Evolutionary conservation across 148 eudicot genomes (phyloP).

Genomic region (Rhododendron ovatum): DNA sequence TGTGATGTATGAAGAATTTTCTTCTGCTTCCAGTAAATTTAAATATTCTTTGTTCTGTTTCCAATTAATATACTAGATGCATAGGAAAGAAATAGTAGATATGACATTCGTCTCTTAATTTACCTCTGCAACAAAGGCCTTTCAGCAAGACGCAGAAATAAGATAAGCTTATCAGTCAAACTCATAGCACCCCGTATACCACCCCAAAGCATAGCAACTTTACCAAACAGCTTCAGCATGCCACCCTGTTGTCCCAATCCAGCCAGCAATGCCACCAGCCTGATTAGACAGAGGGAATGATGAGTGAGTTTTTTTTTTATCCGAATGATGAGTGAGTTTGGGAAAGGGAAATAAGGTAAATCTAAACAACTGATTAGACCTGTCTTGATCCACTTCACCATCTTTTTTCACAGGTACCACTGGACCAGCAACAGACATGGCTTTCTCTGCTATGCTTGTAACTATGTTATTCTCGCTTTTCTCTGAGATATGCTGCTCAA

Average conservation of each 20-base stretch:
- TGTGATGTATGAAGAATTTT: background rate
- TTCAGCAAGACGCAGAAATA: conserved; percentile 71
- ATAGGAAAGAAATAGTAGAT: background rate
- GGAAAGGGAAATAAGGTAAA: background rate
- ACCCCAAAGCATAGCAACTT: conserved; percentile 94
- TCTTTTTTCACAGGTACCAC: conserved; percentile 82
- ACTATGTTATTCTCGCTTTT: conserved; percentile 47
- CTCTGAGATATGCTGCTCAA: conserved; percentile 33
- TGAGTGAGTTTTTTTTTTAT: background rate
- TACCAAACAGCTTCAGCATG: conserved; percentile 61
- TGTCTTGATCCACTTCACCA: conserved; percentile 90
- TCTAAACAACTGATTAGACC: conserved; percentile 29
- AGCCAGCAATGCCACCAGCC: conserved; percentile 77
- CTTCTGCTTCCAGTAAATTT: background rate
- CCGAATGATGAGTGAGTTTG: background rate
- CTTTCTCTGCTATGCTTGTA: conserved; percentile 88
- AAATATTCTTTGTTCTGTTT: background rate
- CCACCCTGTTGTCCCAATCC: conserved; percentile 91
- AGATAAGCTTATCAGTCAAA: conserved; percentile 67
- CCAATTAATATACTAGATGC: background rate
- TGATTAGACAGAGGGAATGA: conserved; percentile 25
- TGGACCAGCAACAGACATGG: conserved; percentile 95
- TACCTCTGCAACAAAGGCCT: conserved; percentile 85
- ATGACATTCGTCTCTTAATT: conserved; percentile 8
- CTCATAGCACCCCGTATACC: conserved; percentile 99